Evolutionary conservation across 2,329 filamentous ascomycete genomes (phyloP), one percentile per base, ranked within the genome.

Genomic region (Hypoxylon sp.): DNA sequence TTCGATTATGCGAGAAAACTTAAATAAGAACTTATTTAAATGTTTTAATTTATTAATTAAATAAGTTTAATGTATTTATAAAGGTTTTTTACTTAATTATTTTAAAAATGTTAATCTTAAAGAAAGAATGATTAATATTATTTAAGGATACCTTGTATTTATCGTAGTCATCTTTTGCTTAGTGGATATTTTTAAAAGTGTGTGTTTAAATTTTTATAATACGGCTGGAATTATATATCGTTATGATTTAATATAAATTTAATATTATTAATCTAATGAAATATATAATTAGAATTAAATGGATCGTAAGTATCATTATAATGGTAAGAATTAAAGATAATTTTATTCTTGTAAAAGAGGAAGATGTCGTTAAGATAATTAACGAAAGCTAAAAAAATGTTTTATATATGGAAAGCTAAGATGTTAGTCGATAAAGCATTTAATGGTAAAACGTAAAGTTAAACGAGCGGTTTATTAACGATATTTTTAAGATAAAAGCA

Each of bases 131-230:
- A 55, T 55, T 12, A 46, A 34, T 21, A 19, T n/a, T 12, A 14
- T 55, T 19, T 55, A 34, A 56, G 25, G 9, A 21, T 55, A 55
- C 34, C n/a, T 46, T 14, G 16, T 14, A 2, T 55, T 55, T 52
- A 37, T 2, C 2, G 6, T n/a, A 7, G n/a, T 52, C 1, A 23
- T 52, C 25, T 39, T 52, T 14, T 0, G 7, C 7, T 8, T 39
- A 21, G 34, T 46, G 12, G 25, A 34, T n/a, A 45, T 14, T 2
- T 52, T 52, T 37, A 37, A 52, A 43, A n/a, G n/a, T n/a, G n/a
- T n/a, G n/a, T n/a, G 23, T 32, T 45, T 34, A 14, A 23, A 46
- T 30, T 21, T 46, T 29, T n/a, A 23, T 21, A 30, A 30, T 23
- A 12, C n/a, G n/a, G n/a, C n/a, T n/a, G n/a, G n/a, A n/a, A n/a